Evolutionary conservation across 371 early-diverging fungal species (phyloP).

Genomic region (Nematocida ironsii): DNA sequence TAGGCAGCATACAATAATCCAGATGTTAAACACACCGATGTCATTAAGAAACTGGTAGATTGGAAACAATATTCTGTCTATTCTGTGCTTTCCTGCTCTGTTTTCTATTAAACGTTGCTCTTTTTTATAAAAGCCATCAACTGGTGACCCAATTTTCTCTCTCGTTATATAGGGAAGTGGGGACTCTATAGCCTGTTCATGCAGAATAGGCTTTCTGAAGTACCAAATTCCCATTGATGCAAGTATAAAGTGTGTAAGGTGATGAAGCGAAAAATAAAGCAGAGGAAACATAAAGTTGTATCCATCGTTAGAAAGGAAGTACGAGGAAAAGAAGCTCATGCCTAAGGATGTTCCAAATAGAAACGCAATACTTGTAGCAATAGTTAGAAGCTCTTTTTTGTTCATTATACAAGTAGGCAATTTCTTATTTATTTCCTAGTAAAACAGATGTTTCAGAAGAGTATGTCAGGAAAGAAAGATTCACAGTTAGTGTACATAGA

Average conservation of each 20-base stretch:
- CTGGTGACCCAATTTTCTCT: slow-evolving; percentile 32
- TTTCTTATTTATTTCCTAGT: slow-evolving; percentile 22
- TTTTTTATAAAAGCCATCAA: background rate
- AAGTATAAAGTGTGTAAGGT: slow-evolving; percentile 66
- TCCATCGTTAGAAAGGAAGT: slow-evolving; percentile 60
- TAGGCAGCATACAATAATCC: slow-evolving; percentile 64
- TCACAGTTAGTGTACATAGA: background rate
- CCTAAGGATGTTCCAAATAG: slow-evolving; percentile 59
- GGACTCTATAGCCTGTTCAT: slow-evolving; percentile 11
- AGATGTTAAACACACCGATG: slow-evolving; percentile 48
- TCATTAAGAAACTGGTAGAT: slow-evolving; percentile 20
- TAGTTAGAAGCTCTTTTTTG: background rate
- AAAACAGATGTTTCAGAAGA: slow-evolving; percentile 45
- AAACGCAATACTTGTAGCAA: slow-evolving; percentile 8
- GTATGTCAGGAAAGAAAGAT: background rate
- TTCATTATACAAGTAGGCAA: background rate
- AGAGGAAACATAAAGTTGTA: slow-evolving; percentile 70
- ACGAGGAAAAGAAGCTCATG: slow-evolving; percentile 66
- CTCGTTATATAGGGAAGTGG: slow-evolving; percentile 41
- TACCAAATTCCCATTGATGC: slow-evolving; percentile 27
- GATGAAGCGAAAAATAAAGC: slow-evolving; percentile 60
- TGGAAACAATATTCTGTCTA: background rate
- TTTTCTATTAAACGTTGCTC: background rate
- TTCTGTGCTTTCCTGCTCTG: no score
- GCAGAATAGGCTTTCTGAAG: slow-evolving; percentile 30